A percentile compares a stretch with the other conserved stretches of the same genome.
Evolutionary conservation across 129 eudicot genomes (phyloP).

Genomic region (Arctium lappa): DNA sequence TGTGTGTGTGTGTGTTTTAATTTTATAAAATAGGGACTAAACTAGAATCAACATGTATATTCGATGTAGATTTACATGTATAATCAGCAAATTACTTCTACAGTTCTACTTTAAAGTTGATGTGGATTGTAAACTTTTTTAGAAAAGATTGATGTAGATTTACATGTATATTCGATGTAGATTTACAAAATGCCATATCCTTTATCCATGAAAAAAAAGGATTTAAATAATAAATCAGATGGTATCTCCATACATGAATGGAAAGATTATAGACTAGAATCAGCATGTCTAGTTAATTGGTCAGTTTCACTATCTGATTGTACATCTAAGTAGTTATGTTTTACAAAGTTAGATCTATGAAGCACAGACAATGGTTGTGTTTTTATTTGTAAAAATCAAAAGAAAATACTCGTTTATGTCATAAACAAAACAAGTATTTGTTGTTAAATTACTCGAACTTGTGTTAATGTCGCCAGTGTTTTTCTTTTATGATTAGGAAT

Average conservation of each 20-base stretch:
- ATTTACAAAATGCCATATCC: not conserved
- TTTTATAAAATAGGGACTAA: too few species aligned
- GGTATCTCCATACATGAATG: not conserved
- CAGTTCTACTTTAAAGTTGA: not conserved
- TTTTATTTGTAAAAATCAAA: not conserved
- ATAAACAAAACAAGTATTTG: too few species aligned
- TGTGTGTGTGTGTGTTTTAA: not conserved
- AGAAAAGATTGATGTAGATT: not conserved
- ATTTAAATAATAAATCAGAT: not conserved
- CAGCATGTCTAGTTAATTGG: not conserved
- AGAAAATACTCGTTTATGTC: not conserved
- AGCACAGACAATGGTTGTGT: not conserved
- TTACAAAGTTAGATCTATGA: not conserved
- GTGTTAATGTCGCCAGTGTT: not conserved
- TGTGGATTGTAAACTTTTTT: constrained; percentile 11
- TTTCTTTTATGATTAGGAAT: not conserved
- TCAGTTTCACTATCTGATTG: not conserved
- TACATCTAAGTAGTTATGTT: not conserved
- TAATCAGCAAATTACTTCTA: not conserved
- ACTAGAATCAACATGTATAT: too few species aligned
- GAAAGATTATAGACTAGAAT: not conserved
- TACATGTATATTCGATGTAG: not conserved
- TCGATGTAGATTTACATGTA: too few species aligned
- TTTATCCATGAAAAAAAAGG: not conserved
- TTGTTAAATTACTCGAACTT: not conserved